Conservation (phyloP, 2,329 filamentous ascomycete species). For the Alternaria conjuncta region DNA sequence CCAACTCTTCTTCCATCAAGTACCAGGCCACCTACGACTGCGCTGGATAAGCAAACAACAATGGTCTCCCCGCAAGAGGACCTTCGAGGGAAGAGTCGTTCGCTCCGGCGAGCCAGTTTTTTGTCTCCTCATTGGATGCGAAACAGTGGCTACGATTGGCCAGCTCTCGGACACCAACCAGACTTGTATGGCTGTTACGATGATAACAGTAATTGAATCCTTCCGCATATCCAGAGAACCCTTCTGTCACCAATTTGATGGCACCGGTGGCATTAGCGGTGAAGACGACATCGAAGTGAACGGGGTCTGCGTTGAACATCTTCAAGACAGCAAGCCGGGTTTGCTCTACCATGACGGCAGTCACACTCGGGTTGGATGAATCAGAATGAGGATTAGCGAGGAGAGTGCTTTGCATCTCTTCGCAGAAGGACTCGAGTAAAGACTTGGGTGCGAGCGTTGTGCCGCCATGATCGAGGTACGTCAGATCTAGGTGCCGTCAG, state of each 20-base stretch:
- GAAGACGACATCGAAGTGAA: conserved; percentile 85
- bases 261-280: conserved; percentile 92
- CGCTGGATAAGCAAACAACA: conserved; percentile 78
- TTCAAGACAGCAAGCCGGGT: conserved; percentile 56
- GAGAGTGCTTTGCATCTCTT: conserved; percentile 63
- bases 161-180: conserved; percentile 78
- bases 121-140: conserved; percentile 64
- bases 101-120: conserved; percentile 64
- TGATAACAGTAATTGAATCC: conserved; percentile 87
- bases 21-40: conserved; percentile 65
- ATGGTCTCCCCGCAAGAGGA: conserved; percentile 10
- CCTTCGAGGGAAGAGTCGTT: conserved; percentile 12
- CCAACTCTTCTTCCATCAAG: background rate
- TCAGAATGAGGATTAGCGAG: conserved; percentile 74
- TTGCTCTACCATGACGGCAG: conserved; percentile 63
- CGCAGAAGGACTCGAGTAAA: conserved; percentile 62
- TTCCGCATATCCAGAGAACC: conserved; percentile 65
- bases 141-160: conserved; percentile 70
- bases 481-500: conserved; percentile 13
- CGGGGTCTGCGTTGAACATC: conserved; percentile 81
- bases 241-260: conserved; percentile 83
- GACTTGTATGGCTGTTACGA: conserved; percentile 80
- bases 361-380: conserved; percentile 63
- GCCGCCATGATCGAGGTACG: conserved; percentile 61
- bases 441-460: conserved; percentile 58